Conservation (phyloP, 352 stramenopile genomes). For the Phytophthora colocasiae region DNA sequence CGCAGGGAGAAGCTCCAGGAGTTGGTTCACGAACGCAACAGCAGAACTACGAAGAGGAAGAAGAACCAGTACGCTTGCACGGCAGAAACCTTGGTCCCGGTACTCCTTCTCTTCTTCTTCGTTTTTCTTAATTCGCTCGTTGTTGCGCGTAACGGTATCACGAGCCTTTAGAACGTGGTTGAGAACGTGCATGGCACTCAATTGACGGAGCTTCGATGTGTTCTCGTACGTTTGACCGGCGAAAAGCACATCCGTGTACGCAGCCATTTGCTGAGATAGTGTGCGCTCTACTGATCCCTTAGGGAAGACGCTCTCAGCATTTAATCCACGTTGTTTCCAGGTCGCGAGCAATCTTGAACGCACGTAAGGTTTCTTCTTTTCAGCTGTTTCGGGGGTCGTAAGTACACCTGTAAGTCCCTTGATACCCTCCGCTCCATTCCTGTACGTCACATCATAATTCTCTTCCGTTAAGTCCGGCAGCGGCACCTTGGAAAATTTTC, state of each 20-base stretch:
- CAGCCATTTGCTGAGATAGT: conserved; percentile 57
- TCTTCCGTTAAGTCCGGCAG: conserved; percentile 35
- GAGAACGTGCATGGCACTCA: conserved; percentile 79
- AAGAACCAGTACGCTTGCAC: conserved; percentile 72
- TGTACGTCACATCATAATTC: conserved; percentile 53
- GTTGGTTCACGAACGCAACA: conserved; percentile 66
- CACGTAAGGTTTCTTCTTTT: conserved; percentile 47
- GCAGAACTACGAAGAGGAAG: conserved; percentile 73
- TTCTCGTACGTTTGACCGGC: conserved; percentile 72
- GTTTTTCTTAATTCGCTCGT: conserved; percentile 65
- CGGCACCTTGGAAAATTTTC: conserved; percentile 47
- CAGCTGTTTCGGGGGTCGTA: conserved; percentile 24
- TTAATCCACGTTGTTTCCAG: conserved; percentile 53
- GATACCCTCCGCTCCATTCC: conserved; percentile 25
- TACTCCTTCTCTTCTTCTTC: conserved; percentile 74
- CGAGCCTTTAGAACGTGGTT: conserved; percentile 84
- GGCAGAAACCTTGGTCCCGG: conserved; percentile 79
- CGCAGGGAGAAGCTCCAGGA: conserved; percentile 67
- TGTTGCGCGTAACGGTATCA: conserved; percentile 75
- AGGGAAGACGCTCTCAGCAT: conserved; percentile 41
- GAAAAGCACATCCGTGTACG: conserved; percentile 77
- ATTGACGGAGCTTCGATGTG: conserved; percentile 55
- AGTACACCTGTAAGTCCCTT: conserved; percentile 24
- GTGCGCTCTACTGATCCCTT: conserved; percentile 52
- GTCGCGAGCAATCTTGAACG: conserved; percentile 55